These are phyloP conservation scores for Panicum miliaceum DNA, from an alignment of 176 grass and related monocot species.

Conservation along the genomic window DNA sequence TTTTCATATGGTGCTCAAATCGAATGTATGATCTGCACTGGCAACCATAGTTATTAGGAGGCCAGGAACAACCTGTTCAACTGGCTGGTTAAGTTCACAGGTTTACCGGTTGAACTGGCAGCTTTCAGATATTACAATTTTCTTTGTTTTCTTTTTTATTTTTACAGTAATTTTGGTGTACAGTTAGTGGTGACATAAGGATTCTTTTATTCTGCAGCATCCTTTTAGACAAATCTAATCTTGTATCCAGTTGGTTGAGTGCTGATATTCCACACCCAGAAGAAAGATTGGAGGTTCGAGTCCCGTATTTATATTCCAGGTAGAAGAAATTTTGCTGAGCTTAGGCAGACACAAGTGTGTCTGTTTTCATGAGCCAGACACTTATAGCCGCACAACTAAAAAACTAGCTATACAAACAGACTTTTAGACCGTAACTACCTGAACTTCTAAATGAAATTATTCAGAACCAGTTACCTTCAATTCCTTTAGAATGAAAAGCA, in stretches of 20 bases:
- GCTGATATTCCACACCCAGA: background rate
- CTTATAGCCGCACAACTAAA: background rate
- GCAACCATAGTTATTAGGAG: background rate
- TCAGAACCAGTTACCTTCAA: background rate
- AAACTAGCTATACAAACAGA: conserved; percentile 10
- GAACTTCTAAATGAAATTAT: background rate
- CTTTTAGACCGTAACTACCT: conserved; percentile 13
- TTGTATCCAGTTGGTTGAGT: background rate
- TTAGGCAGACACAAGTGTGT: background rate
- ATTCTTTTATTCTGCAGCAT: background rate
- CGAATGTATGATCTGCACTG: background rate
- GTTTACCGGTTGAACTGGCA: background rate
- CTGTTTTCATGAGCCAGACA: background rate
- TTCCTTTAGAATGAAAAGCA: conserved; percentile 8
- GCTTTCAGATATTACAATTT: background rate
- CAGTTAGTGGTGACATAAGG: background rate
- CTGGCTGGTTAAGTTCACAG: background rate
- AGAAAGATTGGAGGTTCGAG: background rate
- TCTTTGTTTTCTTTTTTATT: no score
- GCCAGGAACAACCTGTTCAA: background rate
- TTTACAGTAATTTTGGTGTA: background rate
- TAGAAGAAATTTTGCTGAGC: background rate
- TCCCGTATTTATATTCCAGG: background rate
- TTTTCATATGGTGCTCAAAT: background rate
- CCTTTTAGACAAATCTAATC: background rate